Conservation (phyloP, 78 protist species). For the Dictyostelium firmibasis region DNA sequence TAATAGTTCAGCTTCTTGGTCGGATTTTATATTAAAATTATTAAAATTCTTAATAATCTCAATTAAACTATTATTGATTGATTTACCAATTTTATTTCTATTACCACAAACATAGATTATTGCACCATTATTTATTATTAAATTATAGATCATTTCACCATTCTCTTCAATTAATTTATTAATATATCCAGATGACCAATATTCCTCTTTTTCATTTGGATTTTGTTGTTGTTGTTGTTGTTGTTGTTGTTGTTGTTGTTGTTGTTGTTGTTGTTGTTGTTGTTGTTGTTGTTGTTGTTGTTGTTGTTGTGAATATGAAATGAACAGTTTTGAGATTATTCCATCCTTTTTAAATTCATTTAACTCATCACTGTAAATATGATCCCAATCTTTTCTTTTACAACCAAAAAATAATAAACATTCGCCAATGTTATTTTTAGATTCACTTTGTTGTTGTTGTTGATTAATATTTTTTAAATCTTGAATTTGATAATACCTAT, state of each 20-base stretch:
- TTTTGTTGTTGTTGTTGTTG: background rate
- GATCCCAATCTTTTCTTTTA: conserved; percentile 66
- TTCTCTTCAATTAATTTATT: background rate
- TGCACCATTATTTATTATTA: background rate
- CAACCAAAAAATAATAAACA: conserved; percentile 69
- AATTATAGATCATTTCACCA: conserved; percentile 7
- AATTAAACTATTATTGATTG: background rate
- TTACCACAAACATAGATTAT: conserved; percentile 42
- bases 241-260: background rate
- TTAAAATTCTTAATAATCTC: background rate
- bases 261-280: no score
- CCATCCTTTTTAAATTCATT: conserved; percentile 30
- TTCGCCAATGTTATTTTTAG: background rate
- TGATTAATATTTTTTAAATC: background rate
- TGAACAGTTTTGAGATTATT: conserved; percentile 8
- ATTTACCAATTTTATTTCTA: conserved; percentile 36
- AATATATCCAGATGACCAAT: background rate
- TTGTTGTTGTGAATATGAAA: conserved; percentile 11
- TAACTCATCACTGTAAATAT: conserved; percentile 23
- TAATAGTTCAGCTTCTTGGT: background rate
- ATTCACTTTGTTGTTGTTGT: background rate
- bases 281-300: no score
- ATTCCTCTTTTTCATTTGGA: background rate
- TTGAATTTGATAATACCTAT: conserved; percentile 14
- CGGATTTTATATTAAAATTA: background rate